A percentile compares a stretch with the other conserved stretches of the same genome.
These are phyloP conservation scores for Alternaria brassicicola DNA, from an alignment of 2,329 filamentous ascomycete genomes.

Conservation along the genomic window DNA sequence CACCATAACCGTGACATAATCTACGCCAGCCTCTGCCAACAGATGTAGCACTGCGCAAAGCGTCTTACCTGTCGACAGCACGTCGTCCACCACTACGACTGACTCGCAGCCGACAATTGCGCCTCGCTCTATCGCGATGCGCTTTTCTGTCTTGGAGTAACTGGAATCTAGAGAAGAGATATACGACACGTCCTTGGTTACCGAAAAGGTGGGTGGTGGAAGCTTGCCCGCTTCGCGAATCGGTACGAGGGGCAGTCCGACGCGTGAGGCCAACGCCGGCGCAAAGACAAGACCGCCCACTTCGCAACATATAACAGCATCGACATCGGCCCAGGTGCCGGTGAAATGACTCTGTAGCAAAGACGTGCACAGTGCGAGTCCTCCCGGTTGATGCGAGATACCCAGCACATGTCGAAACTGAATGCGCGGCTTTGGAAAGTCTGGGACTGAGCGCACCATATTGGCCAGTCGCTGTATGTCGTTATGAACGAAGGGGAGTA, in stretches of 20 bases:
- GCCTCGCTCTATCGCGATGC: constrained; percentile 59
- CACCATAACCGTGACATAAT: constrained; percentile 57
- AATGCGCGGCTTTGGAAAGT: constrained; percentile 60
- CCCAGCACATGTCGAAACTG: constrained; percentile 65
- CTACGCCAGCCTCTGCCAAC: constrained; percentile 51
- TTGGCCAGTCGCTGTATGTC: constrained; percentile 55
- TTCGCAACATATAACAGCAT: constrained; percentile 61
- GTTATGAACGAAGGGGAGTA: constrained; percentile 57
- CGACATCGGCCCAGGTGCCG: constrained; percentile 56
- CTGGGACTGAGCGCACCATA: constrained; percentile 58
- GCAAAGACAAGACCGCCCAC: constrained; percentile 64
- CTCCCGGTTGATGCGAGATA: constrained; percentile 59
- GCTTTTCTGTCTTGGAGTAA: constrained; percentile 32
- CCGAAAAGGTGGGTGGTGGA: constrained; percentile 61
- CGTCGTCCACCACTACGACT: constrained; percentile 66
- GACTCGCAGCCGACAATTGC: constrained; percentile 49
- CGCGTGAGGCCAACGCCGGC: constrained; percentile 54
- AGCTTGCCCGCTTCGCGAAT: constrained; percentile 65
- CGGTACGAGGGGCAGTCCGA: constrained; percentile 55
- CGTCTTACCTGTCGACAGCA: constrained; percentile 63
- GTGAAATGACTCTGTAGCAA: constrained; percentile 57
- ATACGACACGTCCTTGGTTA: constrained; percentile 57
- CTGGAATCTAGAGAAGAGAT: constrained; percentile 56
- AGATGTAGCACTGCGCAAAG: constrained; percentile 61
- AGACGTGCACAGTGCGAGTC: constrained; percentile 58